These are phyloP conservation scores for Mucor racemosus DNA, from an alignment of 371 early-diverging fungal species.

Conservation along the genomic window DNA sequence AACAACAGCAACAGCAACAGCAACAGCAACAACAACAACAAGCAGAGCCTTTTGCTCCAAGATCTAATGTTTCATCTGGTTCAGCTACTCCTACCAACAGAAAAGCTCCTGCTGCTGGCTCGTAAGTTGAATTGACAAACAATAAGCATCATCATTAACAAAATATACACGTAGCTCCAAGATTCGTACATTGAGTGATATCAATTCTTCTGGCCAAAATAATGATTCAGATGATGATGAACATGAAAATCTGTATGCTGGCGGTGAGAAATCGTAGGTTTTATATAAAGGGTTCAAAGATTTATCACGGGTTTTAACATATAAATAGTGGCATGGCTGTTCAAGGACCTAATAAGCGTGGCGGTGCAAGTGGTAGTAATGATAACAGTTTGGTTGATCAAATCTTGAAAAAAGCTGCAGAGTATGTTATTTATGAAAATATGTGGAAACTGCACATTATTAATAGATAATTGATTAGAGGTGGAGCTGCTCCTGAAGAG, in stretches of 20 bases:
- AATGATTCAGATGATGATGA: slow-evolving; percentile 69
- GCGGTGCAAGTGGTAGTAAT: slow-evolving; percentile 32
- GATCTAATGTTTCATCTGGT: slow-evolving; percentile 7
- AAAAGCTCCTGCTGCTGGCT: slow-evolving; percentile 9
- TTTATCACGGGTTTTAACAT: not conserved
- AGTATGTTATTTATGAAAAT: slow-evolving; percentile 48
- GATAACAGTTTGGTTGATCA: slow-evolving; percentile 70
- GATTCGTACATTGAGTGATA: slow-evolving; percentile 69
- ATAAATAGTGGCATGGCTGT: slow-evolving; percentile 65
- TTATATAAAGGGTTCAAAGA: not conserved
- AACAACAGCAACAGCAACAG: not conserved
- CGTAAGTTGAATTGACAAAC: slow-evolving; percentile 10
- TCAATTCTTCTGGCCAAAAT: slow-evolving; percentile 44
- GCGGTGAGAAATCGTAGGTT: slow-evolving; percentile 87
- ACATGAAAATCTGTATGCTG: slow-evolving; percentile 78
- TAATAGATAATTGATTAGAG: slow-evolving; percentile 6
- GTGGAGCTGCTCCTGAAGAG: slow-evolving; percentile 57
- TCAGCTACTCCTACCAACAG: slow-evolving; percentile 17
- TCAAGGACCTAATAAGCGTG: slow-evolving; percentile 70
- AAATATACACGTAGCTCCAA: slow-evolving; percentile 35
- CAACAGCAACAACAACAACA: not conserved
- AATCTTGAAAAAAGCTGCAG: slow-evolving; percentile 81
- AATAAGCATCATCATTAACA: not conserved
- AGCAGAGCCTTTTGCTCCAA: slow-evolving; percentile 4
- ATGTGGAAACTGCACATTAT: not conserved